These are phyloP conservation scores for Vigna mungo DNA, from an alignment of 306 rosid genomes.

Conservation along the genomic window DNA sequence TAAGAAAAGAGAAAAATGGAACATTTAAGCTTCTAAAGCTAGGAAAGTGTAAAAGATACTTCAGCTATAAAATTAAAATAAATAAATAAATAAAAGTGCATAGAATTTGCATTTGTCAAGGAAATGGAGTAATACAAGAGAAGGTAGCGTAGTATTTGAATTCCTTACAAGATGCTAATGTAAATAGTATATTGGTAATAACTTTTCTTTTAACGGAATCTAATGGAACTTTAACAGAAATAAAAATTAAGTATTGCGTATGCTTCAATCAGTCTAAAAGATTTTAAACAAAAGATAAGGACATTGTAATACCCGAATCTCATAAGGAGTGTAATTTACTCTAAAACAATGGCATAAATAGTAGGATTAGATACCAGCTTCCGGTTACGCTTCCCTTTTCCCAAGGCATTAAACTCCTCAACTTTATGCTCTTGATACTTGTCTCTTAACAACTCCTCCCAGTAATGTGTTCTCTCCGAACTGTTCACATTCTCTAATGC, in stretches of 20 bases:
- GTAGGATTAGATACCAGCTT: conserved; percentile 67
- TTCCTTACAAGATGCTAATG: background rate
- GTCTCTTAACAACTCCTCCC: conserved; percentile 96
- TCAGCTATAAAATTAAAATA: background rate
- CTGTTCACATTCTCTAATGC: conserved; percentile 57
- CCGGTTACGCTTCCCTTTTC: conserved; percentile 96
- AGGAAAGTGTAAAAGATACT: background rate
- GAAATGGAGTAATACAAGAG: background rate
- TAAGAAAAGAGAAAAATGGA: background rate
- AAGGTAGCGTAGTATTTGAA: background rate
- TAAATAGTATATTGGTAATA: background rate
- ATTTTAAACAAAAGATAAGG: no score
- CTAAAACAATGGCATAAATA: conserved; percentile 25
- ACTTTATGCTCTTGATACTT: conserved; percentile 85
- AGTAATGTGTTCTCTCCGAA: conserved; percentile 74
- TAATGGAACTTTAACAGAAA: background rate
- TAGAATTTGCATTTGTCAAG: background rate
- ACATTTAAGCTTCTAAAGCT: background rate
- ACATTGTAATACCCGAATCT: background rate
- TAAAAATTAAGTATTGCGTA: background rate
- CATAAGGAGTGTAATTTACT: background rate
- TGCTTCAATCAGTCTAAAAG: background rate
- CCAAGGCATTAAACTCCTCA: conserved; percentile 89
- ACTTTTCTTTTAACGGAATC: background rate
- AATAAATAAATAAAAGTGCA: background rate